phyloP scores from a whole-genome alignment of 176 grass and related monocot species.

The Musa beccarii region DNA sequence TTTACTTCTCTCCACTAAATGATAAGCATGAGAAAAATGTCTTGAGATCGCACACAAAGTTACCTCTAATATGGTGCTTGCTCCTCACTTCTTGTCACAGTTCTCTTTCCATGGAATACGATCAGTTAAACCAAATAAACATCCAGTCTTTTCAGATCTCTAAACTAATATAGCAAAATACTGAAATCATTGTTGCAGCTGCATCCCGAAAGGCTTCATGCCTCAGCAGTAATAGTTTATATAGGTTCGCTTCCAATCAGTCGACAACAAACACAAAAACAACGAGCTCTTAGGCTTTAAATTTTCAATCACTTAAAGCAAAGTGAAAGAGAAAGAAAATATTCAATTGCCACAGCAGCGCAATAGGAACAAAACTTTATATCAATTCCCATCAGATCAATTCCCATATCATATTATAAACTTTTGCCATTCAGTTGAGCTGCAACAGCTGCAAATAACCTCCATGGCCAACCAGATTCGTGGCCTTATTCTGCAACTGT shows the following conservation, averaged over 20 bases:
- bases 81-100: too few species aligned
- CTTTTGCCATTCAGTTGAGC: neutral
- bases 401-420: neutral
- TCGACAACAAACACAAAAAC: neutral
- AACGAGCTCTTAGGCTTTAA: neutral
- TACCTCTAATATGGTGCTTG: too few species aligned
- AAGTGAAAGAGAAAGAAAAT: neutral
- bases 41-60: too few species aligned
- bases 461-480: neutral
- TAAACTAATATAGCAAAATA: too few species aligned
- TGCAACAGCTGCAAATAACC: constrained; percentile 1
- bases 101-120: too few species aligned
- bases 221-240: too few species aligned
- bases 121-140: too few species aligned
- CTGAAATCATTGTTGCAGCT: too few species aligned
- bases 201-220: too few species aligned
- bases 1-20: too few species aligned
- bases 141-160: too few species aligned
- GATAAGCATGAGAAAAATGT: too few species aligned
- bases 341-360: neutral
- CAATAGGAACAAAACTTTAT: neutral
- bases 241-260: neutral
- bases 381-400: neutral
- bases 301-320: neutral
- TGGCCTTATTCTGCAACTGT: neutral